Conservation (phyloP, 176 grass and related monocot genomes). For the Rhynchospora tenuis region DNA sequence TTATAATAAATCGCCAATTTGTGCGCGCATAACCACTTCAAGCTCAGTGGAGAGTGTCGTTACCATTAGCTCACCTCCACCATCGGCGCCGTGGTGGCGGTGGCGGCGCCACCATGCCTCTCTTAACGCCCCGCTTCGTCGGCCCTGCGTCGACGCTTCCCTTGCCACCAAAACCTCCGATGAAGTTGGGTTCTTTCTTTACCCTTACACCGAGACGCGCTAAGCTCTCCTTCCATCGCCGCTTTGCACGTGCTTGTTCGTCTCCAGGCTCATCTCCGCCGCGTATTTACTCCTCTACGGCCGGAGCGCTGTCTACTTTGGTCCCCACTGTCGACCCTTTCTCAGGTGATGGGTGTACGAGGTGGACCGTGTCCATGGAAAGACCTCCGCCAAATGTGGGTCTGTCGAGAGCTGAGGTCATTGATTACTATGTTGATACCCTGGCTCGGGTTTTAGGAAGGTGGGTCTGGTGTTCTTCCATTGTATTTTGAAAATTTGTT, state of each 20-base stretch:
- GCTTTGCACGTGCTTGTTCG: background rate
- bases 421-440: conserved; percentile 63
- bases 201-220: background rate
- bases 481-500: background rate
- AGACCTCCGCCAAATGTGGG: conserved; percentile 7
- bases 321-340: background rate
- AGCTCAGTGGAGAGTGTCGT: background rate
- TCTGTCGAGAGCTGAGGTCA: conserved; percentile 46
- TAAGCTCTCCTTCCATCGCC: background rate
- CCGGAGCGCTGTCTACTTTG: background rate
- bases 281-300: background rate
- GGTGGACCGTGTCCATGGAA: conserved; percentile 63
- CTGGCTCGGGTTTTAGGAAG: conserved; percentile 59
- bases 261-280: background rate
- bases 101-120: conserved; percentile 22
- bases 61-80: background rate
- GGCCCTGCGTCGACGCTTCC: background rate
- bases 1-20: background rate
- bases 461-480: conserved; percentile 10
- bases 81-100: background rate
- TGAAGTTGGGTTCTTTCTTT: background rate
- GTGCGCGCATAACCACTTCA: background rate
- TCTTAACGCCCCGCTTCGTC: background rate
- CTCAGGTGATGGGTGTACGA: background rate
- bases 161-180: background rate